phyloP scores from a whole-genome alignment of 2,329 filamentous ascomycete genomes.

The Aschersonia sp. region DNA sequence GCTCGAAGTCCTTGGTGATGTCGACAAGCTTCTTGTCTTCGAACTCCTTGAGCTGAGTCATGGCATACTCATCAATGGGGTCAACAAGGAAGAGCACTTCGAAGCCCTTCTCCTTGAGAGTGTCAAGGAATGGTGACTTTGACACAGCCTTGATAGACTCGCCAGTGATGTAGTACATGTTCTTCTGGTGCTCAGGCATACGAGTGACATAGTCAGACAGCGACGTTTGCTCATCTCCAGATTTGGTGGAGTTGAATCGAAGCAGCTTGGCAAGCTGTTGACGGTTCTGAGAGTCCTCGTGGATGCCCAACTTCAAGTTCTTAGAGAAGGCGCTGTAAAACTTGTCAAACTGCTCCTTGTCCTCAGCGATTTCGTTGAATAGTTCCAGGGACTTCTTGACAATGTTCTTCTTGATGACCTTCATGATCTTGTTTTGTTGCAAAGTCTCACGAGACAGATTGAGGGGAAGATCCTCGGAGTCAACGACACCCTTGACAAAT shows the following conservation, averaged over 20 bases:
- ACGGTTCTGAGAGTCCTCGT: conserved; percentile 99
- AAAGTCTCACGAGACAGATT: conserved; percentile 99
- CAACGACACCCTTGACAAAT: conserved; percentile 99
- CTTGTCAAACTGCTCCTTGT: conserved; percentile 99
- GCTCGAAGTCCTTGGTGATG: conserved; percentile 99
- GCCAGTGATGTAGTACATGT: conserved; percentile 99
- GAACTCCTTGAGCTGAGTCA: conserved; percentile 99
- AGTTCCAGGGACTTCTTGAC: conserved; percentile 99
- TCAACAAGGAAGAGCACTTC: conserved; percentile 99
- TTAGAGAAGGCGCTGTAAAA: conserved; percentile 99
- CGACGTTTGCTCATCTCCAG: conserved; percentile 87
- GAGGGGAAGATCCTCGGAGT: conserved; percentile 97
- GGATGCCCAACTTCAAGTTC: conserved; percentile 99
- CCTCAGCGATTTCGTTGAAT: conserved; percentile 97
- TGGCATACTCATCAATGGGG: conserved; percentile 98
- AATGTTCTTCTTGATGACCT: conserved; percentile 99
- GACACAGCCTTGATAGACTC: conserved; percentile 96
- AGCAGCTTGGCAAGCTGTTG: conserved; percentile 87
- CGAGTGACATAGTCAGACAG: conserved; percentile 95
- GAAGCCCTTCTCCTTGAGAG: conserved; percentile 97
- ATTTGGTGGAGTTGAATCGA: conserved; percentile 98
- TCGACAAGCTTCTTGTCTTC: conserved; percentile 99
- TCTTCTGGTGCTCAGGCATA: conserved; percentile 99
- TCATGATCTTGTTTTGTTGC: conserved; percentile 99
- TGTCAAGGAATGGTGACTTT: conserved; percentile 97